Evolutionary conservation across 2,329 filamentous ascomycete species (phyloP).

Genomic region (Tolypocladium sp.): DNA sequence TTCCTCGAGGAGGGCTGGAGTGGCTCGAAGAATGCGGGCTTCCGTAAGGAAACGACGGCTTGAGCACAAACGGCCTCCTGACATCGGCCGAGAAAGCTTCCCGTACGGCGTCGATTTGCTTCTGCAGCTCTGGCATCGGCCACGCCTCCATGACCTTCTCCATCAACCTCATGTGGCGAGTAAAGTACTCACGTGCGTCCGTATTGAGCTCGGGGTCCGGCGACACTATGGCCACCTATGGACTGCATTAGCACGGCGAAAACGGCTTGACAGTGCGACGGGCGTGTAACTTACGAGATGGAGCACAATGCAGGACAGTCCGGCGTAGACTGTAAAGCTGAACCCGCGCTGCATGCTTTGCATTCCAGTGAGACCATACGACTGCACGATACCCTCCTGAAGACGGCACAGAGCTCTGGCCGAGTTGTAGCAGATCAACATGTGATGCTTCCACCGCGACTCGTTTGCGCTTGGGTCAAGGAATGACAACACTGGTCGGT

Average conservation of each 20-base stretch:
- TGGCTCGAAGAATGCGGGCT: constrained; percentile 60
- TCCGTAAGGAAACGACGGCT: constrained; percentile 77
- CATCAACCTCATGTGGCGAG: constrained; percentile 86
- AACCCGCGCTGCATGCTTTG: constrained; percentile 90
- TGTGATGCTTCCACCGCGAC: constrained; percentile 77
- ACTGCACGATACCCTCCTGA: constrained; percentile 72
- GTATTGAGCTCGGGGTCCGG: constrained; percentile 81
- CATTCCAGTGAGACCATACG: constrained; percentile 70
- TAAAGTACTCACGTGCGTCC: constrained; percentile 83
- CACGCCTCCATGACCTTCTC: constrained; percentile 76
- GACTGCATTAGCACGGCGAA: constrained; percentile 7
- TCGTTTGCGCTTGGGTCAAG: constrained; percentile 63
- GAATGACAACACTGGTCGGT: constrained; percentile 75
- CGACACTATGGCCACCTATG: constrained; percentile 80
- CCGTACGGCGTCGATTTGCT: constrained; percentile 79
- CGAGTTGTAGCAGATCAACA: constrained; percentile 76
- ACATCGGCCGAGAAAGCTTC: constrained; percentile 85
- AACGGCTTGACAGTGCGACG: not conserved
- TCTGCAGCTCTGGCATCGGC: constrained; percentile 84
- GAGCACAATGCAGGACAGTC: constrained; percentile 85
- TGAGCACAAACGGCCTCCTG: constrained; percentile 79
- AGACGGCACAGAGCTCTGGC: constrained; percentile 79
- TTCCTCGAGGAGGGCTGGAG: constrained; percentile 52
- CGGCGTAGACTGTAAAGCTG: constrained; percentile 89
- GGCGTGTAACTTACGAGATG: constrained; percentile 63